Percentiles rank a stretch among this genome's conserved stretches.
These are phyloP conservation scores for Candolleomyces efflorescens DNA, from an alignment of 768 basidiomycete genomes.

Conservation along the genomic window DNA sequence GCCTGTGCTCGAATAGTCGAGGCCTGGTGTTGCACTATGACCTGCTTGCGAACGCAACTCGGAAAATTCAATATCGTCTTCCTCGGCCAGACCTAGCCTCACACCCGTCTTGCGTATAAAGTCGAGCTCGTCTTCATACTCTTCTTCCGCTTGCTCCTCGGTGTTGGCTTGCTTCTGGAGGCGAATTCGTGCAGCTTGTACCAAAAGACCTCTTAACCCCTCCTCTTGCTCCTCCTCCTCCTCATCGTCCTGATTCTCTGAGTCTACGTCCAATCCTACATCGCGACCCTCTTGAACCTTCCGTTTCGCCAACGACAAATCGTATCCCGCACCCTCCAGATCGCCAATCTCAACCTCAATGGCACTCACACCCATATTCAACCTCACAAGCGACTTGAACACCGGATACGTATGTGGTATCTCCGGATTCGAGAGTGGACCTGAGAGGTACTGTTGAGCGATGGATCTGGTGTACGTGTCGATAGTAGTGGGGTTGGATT, in stretches of 20 bases:
- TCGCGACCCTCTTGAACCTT: neutral
- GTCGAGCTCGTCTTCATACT: too few relatives aligned
- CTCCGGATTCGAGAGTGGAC: neutral
- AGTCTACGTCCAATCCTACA: neutral
- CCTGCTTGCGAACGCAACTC: too few relatives aligned
- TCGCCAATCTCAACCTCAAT: neutral
- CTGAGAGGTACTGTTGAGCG: neutral
- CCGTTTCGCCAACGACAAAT: neutral
- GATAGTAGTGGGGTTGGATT: neutral
- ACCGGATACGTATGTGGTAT: neutral
- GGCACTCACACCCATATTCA: slow-evolving; percentile 8
- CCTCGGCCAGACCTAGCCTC: too few relatives aligned
- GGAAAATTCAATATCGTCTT: neutral
- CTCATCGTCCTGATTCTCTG: too few relatives aligned
- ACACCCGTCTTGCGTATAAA: too few relatives aligned
- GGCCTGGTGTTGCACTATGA: too few relatives aligned
- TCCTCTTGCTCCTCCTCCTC: too few relatives aligned
- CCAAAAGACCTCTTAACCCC: too few relatives aligned
- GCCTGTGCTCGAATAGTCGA: neutral
- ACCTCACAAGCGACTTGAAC: slow-evolving; percentile 3
- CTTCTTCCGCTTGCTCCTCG: too few relatives aligned
- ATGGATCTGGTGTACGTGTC: neutral
- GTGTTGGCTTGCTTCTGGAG: too few relatives aligned
- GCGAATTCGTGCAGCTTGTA: too few relatives aligned
- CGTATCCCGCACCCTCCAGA: neutral